A percentile compares a stretch with the other conserved stretches of the same genome.
Conservation (phyloP, 2,329 filamentous ascomycete genomes). For the Aureobasidium sp. region DNA sequence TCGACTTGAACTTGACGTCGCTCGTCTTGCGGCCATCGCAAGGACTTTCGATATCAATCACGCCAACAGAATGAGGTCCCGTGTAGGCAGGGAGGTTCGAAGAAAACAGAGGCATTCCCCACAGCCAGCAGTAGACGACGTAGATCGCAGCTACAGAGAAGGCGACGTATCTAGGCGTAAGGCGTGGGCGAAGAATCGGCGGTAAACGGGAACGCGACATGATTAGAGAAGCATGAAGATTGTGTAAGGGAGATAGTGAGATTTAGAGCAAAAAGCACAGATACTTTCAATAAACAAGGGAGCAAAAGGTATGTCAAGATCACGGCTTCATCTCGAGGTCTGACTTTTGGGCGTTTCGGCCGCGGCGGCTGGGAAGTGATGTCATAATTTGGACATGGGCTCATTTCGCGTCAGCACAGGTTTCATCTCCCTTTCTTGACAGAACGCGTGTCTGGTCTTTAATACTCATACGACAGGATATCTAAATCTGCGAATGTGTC, state of each 20-base stretch:
- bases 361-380: background rate
- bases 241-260: background rate
- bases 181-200: constrained; percentile 15
- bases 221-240: background rate
- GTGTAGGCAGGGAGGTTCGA: constrained; percentile 34
- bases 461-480: too few species aligned
- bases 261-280: background rate
- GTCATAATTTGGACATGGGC: background rate
- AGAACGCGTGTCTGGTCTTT: background rate
- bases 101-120: constrained; percentile 34
- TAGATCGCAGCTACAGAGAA: constrained; percentile 17
- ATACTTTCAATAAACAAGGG: background rate
- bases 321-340: background rate
- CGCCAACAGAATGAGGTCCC: constrained; percentile 34
- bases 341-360: background rate
- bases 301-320: background rate
- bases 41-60: constrained; percentile 35
- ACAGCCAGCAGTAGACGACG: constrained; percentile 28
- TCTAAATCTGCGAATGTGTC: too few species aligned
- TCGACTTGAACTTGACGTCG: constrained; percentile 30
- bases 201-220: constrained; percentile 4
- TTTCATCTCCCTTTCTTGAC: background rate
- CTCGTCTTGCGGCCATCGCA: constrained; percentile 28
- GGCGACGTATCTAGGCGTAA: constrained; percentile 16
- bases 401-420: background rate